Evolutionary conservation across 768 basidiomycete species (phyloP), one percentile per base, ranked within the genome.

Genomic region (Butyriboletus loyo): DNA sequence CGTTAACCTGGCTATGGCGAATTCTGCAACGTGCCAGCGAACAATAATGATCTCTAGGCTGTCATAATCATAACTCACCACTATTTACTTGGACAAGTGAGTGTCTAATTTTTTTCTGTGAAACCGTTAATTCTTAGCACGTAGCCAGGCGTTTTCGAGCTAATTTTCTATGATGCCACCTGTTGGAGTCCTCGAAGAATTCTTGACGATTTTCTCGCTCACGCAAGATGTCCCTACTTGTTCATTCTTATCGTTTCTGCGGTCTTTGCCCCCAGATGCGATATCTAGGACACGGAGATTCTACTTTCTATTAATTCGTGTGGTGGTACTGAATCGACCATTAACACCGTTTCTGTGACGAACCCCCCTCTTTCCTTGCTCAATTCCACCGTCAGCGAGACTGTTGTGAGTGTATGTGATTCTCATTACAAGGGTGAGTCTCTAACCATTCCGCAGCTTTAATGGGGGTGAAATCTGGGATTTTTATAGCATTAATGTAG

Each of bases 121-220:
- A 24, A 7, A 35, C 24, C 9, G 11, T 27, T 51, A 21, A 39
- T 36, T 19, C 4, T 42, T 30, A 19, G 15, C 2, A 25, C 13
- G n/a, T 10, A 37, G 30, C 53, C 28, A 24, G 21, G 46, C 22
- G 44, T 41, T 35, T 64, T 58, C 42, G 59, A 69, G 21, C 41
- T 77, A 4, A 35, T 84, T 15, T 85, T 85, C 66, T 85, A 85
- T 52, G 78, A 84, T 57, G 77, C 56, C 51, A 24, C 57, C 57
- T 21, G 13, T 27, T 28, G 57, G 57, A 11, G 3, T 57, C n/a
- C 54, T 60, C 35, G 63, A 62, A 19, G 58, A 58, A n/a, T 62
- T 83, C 21, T 34, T 58, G 45, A 36, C 38, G 1, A 52, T 57
- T 31, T 42, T 57, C 15, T 38, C 43, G 17, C 21, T 54, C 24